phyloP scores from a whole-genome alignment of 2,329 filamentous ascomycete species.

The Epichloe bromicola region DNA sequence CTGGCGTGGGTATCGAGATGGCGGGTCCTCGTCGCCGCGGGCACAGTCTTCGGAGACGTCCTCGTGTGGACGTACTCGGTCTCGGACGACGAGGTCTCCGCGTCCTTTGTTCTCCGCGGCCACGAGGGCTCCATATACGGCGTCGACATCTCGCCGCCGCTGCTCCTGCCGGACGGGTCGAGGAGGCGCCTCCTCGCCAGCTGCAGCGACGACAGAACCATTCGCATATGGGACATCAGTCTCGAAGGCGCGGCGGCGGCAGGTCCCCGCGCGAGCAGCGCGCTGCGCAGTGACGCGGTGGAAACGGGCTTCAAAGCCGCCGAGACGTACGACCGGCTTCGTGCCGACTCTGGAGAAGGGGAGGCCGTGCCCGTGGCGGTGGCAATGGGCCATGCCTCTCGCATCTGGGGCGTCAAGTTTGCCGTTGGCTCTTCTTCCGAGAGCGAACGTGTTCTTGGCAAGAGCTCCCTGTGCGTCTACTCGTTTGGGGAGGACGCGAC shows the following conservation, averaged over 20 bases:
- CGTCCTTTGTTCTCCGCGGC: conserved; percentile 43
- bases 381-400: conserved; percentile 74
- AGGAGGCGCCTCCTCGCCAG: conserved; percentile 60
- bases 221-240: conserved; percentile 77
- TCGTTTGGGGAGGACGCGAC: conserved; percentile 82
- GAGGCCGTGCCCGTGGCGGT: conserved; percentile 37
- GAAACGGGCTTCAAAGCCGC: conserved; percentile 50
- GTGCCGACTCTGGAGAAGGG: conserved; percentile 2
- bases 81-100: conserved; percentile 7
- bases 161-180: conserved; percentile 25
- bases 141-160: conserved; percentile 57
- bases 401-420: conserved; percentile 82
- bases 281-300: neutral
- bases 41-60: conserved; percentile 91
- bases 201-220: conserved; percentile 88
- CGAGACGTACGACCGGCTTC: conserved; percentile 12
- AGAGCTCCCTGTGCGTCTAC: conserved; percentile 31
- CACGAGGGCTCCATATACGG: conserved; percentile 95
- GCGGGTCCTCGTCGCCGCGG: conserved; percentile 64
- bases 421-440: conserved; percentile 15
- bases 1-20: conserved; percentile 46
- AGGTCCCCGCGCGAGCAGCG: neutral
- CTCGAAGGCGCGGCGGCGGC: conserved; percentile 18
- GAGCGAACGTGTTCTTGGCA: neutral
- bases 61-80: conserved; percentile 67